Base-by-base conservation (phyloP, 768 basidiomycete species). In the Mycena epipterygia region DNA sequence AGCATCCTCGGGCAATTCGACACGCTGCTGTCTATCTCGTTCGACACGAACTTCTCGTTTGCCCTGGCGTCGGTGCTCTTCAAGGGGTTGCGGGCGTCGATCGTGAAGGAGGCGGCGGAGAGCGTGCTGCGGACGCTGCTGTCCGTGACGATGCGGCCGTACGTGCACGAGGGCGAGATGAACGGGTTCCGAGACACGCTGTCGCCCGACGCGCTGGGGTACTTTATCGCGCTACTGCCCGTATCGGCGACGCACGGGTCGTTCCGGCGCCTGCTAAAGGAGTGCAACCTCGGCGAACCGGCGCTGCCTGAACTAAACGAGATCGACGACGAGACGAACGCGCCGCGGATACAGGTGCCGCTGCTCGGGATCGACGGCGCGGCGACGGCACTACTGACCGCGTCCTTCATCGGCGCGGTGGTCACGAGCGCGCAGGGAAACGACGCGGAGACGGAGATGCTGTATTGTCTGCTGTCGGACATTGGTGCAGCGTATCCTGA, bases 41-140 rank as follows among this genome's bases (percentile, higher is more conserved):
- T 96, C 81, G 91, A 93, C 27, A 80, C 83, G 0, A 92, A 85
- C 78, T 93, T 95, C 81, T 93, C 94, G 9, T 95, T 97, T 80
- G 91, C 93, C 16, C 80, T 98, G 23, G 91, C 95, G 1, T 85
- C 94, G 0, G 87, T 95, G 72, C 89, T 97, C 53, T 94, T 96
- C 87, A 96, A 96, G 77, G 95, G 95, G 44, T 81, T 96, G 64
- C 89, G 95, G 29, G 90, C 91, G 73, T 85, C 89, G 2, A 84
- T 85, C 4, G 85, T 95, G 72, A 88, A 83, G 59, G 88, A 89
- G 9, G 85, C 89, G 16, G 90, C 93, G 2, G 88, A 89, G 71
- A 83, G 82, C 5, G 87, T 89, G 19, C 82, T 96, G 17, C 85
- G 91, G 72, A 90, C 86, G 32, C 81, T 95, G 21, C 82, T 95